These are phyloP conservation scores for Musa itinerans DNA, from an alignment of 176 grass and related monocot species.

Conservation along the genomic window DNA sequence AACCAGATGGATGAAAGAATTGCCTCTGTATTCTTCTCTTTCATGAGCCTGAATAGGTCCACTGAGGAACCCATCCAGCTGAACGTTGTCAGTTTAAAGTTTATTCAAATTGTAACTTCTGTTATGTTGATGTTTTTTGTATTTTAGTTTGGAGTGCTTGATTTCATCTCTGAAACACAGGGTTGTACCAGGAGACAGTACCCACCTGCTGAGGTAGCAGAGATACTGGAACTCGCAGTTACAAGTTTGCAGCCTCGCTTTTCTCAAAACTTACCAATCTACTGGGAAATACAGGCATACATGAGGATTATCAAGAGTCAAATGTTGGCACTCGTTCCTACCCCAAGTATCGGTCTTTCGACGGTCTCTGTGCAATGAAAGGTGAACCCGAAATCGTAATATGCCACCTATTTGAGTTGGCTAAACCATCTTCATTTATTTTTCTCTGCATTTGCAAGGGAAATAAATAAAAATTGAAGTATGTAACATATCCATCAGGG, in stretches of 20 bases:
- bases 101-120: not conserved
- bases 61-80: too few species aligned
- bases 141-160: not conserved
- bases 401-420: not conserved
- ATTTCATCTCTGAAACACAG: constrained; percentile 23
- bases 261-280: constrained; percentile 29
- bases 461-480: too few species aligned
- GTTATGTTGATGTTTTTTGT: not conserved
- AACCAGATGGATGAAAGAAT: not conserved
- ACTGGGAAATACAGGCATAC: constrained; percentile 5
- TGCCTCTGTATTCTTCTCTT: too few species aligned
- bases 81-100: not conserved
- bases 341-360: not conserved
- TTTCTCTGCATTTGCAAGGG: too few species aligned
- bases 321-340: constrained; percentile 5
- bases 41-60: too few species aligned
- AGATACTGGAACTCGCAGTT: constrained; percentile 39
- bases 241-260: constrained; percentile 38
- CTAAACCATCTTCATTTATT: too few species aligned
- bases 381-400: not conserved
- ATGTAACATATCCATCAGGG: too few species aligned
- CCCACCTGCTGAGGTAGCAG: constrained; percentile 28
- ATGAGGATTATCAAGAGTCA: constrained; percentile 11
- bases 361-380: not conserved
- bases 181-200: constrained; percentile 26